Evolutionary conservation across 768 basidiomycete genomes (phyloP).

Genomic region (Panaeolus papilionaceus): DNA sequence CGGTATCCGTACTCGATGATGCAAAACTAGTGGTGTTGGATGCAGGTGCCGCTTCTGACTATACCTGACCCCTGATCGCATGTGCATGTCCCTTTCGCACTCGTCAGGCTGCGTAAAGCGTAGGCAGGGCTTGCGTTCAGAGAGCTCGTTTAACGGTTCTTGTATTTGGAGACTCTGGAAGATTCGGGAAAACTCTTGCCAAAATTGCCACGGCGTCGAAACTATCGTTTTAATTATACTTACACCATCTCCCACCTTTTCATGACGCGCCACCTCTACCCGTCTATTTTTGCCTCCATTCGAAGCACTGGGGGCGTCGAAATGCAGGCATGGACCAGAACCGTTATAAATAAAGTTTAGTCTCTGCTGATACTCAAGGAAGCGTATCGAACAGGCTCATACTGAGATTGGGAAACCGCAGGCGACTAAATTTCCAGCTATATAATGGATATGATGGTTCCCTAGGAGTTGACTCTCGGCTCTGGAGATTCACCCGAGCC

Average conservation of each 20-base stretch:
- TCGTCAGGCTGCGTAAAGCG: too few species aligned
- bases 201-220: neutral
- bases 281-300: neutral
- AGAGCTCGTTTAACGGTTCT: neutral
- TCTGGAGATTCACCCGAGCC: neutral
- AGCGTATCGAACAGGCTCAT: neutral
- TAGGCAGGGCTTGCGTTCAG: too few species aligned
- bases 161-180: neutral
- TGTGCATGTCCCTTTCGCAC: neutral
- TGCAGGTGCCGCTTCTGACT: neutral
- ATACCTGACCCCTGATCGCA: conserved; percentile 1
- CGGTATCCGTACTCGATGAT: neutral
- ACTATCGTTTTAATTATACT: neutral
- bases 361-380: neutral
- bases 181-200: conserved; percentile 4
- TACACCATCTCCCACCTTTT: neutral
- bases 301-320: neutral
- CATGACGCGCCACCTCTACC: neutral
- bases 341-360: neutral
- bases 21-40: neutral
- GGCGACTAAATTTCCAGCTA: neutral
- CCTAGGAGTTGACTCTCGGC: neutral
- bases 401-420: neutral
- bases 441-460: neutral
- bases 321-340: neutral